Percentiles rank a stretch among this genome's conserved stretches.
Conservation (phyloP, 129 eudicot genomes). For the Oenanthe sinensis region DNA sequence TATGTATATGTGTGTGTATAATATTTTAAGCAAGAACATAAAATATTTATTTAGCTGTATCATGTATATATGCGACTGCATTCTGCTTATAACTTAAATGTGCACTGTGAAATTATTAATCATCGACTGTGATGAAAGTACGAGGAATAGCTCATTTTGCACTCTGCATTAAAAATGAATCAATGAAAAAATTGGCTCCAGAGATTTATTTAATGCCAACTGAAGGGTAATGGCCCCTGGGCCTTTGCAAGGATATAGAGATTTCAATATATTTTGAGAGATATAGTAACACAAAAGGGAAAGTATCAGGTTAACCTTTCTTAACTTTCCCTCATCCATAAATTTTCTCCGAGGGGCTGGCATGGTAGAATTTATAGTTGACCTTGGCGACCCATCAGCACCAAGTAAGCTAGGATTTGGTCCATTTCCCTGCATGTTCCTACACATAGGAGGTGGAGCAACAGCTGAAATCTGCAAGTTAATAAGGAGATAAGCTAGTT, state of each 20-base stretch:
- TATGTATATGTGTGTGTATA: not conserved
- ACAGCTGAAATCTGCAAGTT: conserved; percentile 70
- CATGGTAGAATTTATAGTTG: conserved; percentile 61
- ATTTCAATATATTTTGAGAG: not conserved
- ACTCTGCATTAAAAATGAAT: not conserved
- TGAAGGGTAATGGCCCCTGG: not conserved
- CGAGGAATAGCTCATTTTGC: not conserved
- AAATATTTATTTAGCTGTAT: not conserved
- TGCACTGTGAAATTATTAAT: not conserved
- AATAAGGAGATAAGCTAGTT: conserved; percentile 10
- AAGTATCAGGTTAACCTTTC: conserved; percentile 46
- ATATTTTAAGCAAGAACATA: not conserved
- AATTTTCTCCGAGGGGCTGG: conserved; percentile 92
- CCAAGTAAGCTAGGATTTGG: conserved; percentile 38
- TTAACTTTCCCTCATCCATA: conserved; percentile 90
- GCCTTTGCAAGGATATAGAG: not conserved
- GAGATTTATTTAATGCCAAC: not conserved
- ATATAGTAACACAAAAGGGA: not conserved
- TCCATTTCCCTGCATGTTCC: conserved; percentile 61
- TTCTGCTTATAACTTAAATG: not conserved
- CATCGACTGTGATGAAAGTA: not conserved
- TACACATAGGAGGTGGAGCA: conserved; percentile 87
- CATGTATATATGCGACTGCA: not conserved
- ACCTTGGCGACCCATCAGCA: conserved; percentile 65
- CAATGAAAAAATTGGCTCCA: not conserved